phyloP scores from a whole-genome alignment of 1,139 yeast species.

The Debaryomyces subglobosus region DNA sequence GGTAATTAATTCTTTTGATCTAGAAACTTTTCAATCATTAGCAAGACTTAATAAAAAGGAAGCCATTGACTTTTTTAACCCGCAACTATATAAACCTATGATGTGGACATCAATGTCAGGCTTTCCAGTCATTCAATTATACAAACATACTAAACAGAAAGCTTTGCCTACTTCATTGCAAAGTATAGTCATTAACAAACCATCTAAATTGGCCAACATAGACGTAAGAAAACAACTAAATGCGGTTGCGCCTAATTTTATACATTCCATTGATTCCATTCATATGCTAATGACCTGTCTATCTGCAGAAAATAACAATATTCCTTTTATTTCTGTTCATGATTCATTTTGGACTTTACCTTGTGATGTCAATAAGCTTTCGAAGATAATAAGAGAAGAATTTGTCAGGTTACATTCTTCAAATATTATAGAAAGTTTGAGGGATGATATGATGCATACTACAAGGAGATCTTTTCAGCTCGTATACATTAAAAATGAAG shows the following conservation, averaged over 20 bases:
- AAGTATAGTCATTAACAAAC: conserved; percentile 22
- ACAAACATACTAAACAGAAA: conserved; percentile 23
- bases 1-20: conserved; percentile 32
- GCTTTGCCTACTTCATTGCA: conserved; percentile 31
- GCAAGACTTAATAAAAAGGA: conserved; percentile 5
- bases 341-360: conserved; percentile 52
- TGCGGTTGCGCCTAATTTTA: conserved; percentile 49
- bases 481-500: conserved; percentile 33
- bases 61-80: conserved; percentile 21
- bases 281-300: conserved; percentile 44
- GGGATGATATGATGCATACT: conserved; percentile 29
- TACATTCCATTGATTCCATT: conserved; percentile 47
- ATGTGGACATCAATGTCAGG: conserved; percentile 50
- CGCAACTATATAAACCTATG: conserved; percentile 33
- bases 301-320: conserved; percentile 20
- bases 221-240: conserved; percentile 36
- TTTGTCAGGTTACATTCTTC: conserved; percentile 39
- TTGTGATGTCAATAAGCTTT: conserved; percentile 30
- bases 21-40: conserved; percentile 19
- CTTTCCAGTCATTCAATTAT: conserved; percentile 46
- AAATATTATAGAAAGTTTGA: conserved; percentile 28
- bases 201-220: conserved; percentile 24
- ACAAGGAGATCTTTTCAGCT: conserved; percentile 34
- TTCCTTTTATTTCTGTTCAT: conserved; percentile 45
- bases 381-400: conserved; percentile 31